phyloP scores from a whole-genome alignment of 2,329 filamentous ascomycete genomes.

The Fusarium tuaranense region DNA sequence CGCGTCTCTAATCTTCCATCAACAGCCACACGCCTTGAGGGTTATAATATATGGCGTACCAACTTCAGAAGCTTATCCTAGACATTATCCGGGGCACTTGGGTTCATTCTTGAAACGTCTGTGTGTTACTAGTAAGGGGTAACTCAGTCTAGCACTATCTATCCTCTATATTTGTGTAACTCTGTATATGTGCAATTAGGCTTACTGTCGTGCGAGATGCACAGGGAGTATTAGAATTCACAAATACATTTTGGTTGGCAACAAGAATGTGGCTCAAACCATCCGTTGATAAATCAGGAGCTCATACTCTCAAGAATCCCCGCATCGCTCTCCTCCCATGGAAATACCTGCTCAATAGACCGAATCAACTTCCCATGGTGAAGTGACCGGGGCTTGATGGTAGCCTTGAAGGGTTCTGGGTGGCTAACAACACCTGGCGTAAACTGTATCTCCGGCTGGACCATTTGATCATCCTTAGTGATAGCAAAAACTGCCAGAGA shows the following conservation, averaged over 20 bases:
- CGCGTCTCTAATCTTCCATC: background rate
- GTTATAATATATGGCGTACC: background rate
- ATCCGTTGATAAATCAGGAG: background rate
- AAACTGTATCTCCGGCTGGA: constrained; percentile 7
- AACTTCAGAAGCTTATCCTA: background rate
- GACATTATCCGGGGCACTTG: background rate
- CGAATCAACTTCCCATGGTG: constrained; percentile 24
- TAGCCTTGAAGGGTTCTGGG: constrained; percentile 21
- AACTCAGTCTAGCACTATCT: background rate
- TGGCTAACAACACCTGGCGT: constrained; percentile 33
- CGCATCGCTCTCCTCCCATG: constrained; percentile 32
- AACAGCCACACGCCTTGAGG: background rate
- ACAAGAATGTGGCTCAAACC: background rate
- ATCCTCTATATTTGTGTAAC: background rate
- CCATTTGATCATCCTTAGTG: background rate
- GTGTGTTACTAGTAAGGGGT: background rate
- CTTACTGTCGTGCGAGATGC: background rate
- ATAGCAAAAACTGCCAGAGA: constrained; percentile 60
- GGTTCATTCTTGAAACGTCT: background rate
- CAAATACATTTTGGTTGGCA: background rate
- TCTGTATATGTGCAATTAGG: background rate
- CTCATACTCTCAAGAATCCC: constrained; percentile 15
- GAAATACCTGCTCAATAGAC: constrained; percentile 26
- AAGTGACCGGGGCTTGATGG: constrained; percentile 23
- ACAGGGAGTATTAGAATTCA: background rate